Percentiles rank a stretch among this genome's conserved stretches.
Evolutionary conservation across 441 rosid species (phyloP).

Genomic region (Populus hybrid): DNA sequence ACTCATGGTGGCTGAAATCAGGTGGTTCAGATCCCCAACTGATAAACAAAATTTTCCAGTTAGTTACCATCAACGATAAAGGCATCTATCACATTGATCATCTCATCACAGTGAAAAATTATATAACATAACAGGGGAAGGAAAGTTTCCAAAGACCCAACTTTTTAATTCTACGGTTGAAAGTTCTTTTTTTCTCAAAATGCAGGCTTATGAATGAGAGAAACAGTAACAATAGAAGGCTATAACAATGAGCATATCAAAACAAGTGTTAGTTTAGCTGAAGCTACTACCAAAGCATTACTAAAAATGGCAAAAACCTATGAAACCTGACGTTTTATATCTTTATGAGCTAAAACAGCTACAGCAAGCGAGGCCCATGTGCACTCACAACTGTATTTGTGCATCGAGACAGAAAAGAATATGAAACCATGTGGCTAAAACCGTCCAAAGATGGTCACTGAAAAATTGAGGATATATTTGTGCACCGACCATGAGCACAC

Average conservation of each 20-base stretch:
- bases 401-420: not conserved
- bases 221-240: not conserved
- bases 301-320: not conserved
- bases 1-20: no score
- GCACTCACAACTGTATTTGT: not conserved
- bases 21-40: slow-evolving; percentile 18
- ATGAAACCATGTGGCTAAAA: not conserved
- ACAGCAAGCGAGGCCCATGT: not conserved
- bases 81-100: not conserved
- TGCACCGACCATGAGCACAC: not conserved
- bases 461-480: not conserved
- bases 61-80: not conserved
- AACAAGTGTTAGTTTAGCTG: not conserved
- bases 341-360: not conserved
- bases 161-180: not conserved
- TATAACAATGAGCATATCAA: not conserved
- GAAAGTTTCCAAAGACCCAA: not conserved
- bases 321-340: not conserved
- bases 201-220: not conserved
- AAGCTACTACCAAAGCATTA: not conserved
- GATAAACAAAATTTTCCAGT: slow-evolving; percentile 5
- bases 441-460: not conserved
- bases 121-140: not conserved
- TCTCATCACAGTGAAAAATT: not conserved
- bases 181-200: not conserved